Percentiles rank a stretch among this genome's conserved stretches.
Conservation (phyloP, 306 rosid genomes). For the Lablab purpureus region DNA sequence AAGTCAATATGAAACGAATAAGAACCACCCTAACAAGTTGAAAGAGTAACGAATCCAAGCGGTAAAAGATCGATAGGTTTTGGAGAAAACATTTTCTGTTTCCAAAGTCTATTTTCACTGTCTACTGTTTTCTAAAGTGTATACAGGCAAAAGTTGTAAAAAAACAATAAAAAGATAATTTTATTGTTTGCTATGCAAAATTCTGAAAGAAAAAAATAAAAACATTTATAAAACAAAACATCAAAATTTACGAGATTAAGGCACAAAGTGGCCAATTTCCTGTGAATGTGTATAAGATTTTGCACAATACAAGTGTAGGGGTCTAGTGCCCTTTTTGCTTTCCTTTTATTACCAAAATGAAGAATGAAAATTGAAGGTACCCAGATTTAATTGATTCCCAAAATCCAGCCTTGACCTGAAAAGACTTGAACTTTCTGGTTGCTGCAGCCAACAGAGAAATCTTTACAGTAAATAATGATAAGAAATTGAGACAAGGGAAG, state of each 20-base stretch:
- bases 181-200: not conserved
- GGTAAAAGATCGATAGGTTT: not conserved
- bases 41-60: constrained; percentile 14
- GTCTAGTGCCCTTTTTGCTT: not conserved
- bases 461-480: not conserved
- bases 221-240: not conserved
- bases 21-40: constrained; percentile 17
- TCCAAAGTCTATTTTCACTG: not conserved
- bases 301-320: constrained; percentile 20
- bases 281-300: constrained; percentile 1
- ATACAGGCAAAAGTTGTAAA: not conserved
- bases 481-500: constrained; percentile 4
- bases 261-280: constrained; percentile 10
- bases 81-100: not conserved
- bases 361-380: constrained; percentile 53
- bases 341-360: not conserved
- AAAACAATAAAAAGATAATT: not conserved
- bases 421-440: constrained; percentile 59
- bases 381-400: constrained; percentile 98
- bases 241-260: not conserved
- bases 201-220: not conserved
- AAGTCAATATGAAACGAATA: constrained; percentile 1
- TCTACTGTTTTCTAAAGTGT: not conserved
- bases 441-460: constrained; percentile 54
- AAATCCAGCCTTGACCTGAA: constrained; percentile 75